These are phyloP conservation scores for Acacia melanoxylon DNA, from an alignment of 306 rosid species.

Conservation along the genomic window DNA sequence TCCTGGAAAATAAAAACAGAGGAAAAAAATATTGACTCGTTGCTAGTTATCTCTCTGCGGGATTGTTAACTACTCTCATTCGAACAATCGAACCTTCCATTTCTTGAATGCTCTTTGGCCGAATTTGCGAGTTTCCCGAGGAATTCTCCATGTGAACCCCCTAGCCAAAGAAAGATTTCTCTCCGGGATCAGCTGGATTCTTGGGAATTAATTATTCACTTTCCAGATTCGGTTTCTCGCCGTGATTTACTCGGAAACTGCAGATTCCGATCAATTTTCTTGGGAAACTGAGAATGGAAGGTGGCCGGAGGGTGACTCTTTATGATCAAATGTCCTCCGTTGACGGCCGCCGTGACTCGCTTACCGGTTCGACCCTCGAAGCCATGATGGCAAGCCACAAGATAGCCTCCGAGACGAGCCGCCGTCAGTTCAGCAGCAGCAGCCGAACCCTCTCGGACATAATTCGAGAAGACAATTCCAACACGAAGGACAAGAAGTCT, in stretches of 20 bases:
- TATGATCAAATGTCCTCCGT: slow-evolving; percentile 76
- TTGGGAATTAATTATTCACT: neutral
- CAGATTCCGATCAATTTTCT: neutral
- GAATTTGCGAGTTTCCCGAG: slow-evolving; percentile 1
- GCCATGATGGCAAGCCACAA: slow-evolving; percentile 46
- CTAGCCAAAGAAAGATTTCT: neutral
- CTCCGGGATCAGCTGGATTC: neutral
- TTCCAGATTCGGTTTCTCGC: neutral
- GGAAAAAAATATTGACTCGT: slow-evolving; percentile 35
- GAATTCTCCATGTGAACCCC: neutral
- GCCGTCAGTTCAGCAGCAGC: slow-evolving; percentile 12
- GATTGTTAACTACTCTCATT: neutral
- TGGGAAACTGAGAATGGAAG: slow-evolving; percentile 36
- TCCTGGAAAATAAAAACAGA: slow-evolving; percentile 7
- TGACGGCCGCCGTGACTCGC: slow-evolving; percentile 43
- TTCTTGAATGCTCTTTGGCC: neutral
- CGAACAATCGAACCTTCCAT: neutral
- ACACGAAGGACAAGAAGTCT: slow-evolving; percentile 52
- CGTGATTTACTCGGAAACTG: neutral
- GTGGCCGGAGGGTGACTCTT: slow-evolving; percentile 63
- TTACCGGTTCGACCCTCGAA: slow-evolving; percentile 63
- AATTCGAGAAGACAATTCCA: slow-evolving; percentile 49
- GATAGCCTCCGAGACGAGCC: slow-evolving; percentile 13
- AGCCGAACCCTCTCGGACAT: slow-evolving; percentile 65
- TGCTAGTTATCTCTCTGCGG: neutral